These are phyloP conservation scores for Hypoxylon sp. DNA, from an alignment of 2,329 filamentous ascomycete species.

Conservation along the genomic window DNA sequence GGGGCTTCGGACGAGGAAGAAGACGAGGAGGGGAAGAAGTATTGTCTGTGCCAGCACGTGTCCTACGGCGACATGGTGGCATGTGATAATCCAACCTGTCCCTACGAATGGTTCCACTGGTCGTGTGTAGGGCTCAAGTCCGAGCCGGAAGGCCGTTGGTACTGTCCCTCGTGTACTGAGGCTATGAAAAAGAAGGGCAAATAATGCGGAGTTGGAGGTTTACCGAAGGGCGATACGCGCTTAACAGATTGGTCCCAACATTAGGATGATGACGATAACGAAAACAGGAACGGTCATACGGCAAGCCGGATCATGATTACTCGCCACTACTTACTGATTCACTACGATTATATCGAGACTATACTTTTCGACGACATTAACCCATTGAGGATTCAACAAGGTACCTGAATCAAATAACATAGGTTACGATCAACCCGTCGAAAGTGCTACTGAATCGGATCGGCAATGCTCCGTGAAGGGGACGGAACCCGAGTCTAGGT, in stretches of 20 bases:
- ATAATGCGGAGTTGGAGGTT: constrained; percentile 21
- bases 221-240: neutral
- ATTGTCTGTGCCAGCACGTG: constrained; percentile 86
- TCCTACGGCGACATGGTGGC: constrained; percentile 92
- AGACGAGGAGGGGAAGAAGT: constrained; percentile 82
- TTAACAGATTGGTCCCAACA: neutral
- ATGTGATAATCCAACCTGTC: constrained; percentile 86
- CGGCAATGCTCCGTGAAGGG: neutral
- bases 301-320: neutral
- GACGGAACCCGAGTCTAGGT: neutral
- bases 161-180: constrained; percentile 73
- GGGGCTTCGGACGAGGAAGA: constrained; percentile 75
- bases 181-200: constrained; percentile 64
- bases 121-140: constrained; percentile 77
- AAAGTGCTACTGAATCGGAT: neutral
- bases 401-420: neutral
- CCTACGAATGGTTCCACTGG: constrained; percentile 92
- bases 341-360: neutral
- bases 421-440: neutral
- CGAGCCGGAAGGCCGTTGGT: constrained; percentile 78
- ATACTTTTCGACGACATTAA: neutral
- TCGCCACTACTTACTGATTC: neutral
- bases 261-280: neutral
- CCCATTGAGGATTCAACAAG: neutral
- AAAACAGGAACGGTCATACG: neutral